phyloP scores from a whole-genome alignment of 2,329 filamentous ascomycete genomes.

The Emergomyces pasteurianus region DNA sequence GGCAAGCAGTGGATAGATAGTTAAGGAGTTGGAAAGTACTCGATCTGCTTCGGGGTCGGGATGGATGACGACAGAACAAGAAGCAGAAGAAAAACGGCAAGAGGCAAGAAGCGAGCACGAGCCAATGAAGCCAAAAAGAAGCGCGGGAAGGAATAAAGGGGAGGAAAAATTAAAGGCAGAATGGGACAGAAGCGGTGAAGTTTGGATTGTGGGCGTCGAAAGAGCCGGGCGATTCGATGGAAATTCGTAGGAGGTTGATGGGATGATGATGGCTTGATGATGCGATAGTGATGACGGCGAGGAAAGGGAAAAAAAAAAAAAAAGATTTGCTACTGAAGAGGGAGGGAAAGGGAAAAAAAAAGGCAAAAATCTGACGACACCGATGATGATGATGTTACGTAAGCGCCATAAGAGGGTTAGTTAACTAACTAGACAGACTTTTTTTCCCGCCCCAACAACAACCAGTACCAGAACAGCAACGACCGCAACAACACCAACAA shows the following conservation, averaged over 20 bases:
- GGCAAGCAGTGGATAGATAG: too few species aligned
- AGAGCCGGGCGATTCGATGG: not conserved
- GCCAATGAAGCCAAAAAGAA: not conserved
- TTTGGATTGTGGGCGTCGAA: slow-evolving; percentile 8
- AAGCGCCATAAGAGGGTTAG: not conserved
- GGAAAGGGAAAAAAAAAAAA: slow-evolving; percentile 9
- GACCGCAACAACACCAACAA: not conserved
- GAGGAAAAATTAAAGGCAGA: slow-evolving; percentile 5
- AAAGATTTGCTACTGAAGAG: slow-evolving; percentile 7
- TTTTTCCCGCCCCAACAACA: not conserved
- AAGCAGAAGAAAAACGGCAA: slow-evolving; percentile 6
- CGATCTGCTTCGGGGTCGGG: not conserved
- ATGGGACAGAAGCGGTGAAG: not conserved
- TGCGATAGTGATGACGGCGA: slow-evolving; percentile 7
- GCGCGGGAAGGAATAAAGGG: slow-evolving; percentile 2
- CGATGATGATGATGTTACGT: slow-evolving; percentile 11
- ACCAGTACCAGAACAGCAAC: not conserved
- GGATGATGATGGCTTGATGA: slow-evolving; percentile 2
- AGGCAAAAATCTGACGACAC: slow-evolving; percentile 16
- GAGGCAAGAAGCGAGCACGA: not conserved
- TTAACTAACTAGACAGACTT: too few species aligned
- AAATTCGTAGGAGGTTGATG: not conserved
- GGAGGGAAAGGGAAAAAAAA: slow-evolving; percentile 6
- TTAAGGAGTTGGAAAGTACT: too few species aligned
- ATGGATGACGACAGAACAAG: slow-evolving; percentile 7